These are phyloP conservation scores for Hypoxylon sp. DNA, from an alignment of 2,329 filamentous ascomycete genomes.

Conservation along the genomic window DNA sequence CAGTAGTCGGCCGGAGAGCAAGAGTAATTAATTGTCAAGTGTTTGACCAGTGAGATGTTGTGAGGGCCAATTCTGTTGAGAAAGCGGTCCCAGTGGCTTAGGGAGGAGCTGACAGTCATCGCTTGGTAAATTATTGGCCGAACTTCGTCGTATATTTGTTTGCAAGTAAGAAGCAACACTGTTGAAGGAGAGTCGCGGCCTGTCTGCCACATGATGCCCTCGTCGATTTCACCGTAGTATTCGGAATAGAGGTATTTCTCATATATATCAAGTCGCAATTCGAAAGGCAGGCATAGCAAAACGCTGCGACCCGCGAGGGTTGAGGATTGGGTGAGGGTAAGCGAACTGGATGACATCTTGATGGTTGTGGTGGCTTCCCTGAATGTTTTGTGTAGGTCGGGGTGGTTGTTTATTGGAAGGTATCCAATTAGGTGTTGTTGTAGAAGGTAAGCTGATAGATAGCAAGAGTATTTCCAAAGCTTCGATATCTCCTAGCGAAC, in stretches of 20 bases:
- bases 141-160: slow-evolving; percentile 7
- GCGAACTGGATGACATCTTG: background rate
- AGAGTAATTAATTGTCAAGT: background rate
- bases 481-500: background rate
- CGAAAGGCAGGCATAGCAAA: background rate
- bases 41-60: background rate
- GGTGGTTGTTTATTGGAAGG: background rate
- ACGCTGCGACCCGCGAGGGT: background rate
- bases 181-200: background rate
- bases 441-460: background rate
- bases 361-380: background rate
- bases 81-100: background rate
- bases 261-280: slow-evolving; percentile 6
- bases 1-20: background rate
- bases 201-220: background rate
- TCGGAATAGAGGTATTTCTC: background rate
- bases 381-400: background rate
- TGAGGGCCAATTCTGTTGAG: background rate
- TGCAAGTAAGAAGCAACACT: slow-evolving; percentile 8
- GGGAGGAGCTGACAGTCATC: background rate
- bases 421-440: background rate
- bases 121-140: background rate
- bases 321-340: background rate
- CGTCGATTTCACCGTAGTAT: background rate
- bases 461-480: background rate